These are phyloP conservation scores for Pleurotus tuber-regium DNA, from an alignment of 768 basidiomycete species.

Conservation along the genomic window DNA sequence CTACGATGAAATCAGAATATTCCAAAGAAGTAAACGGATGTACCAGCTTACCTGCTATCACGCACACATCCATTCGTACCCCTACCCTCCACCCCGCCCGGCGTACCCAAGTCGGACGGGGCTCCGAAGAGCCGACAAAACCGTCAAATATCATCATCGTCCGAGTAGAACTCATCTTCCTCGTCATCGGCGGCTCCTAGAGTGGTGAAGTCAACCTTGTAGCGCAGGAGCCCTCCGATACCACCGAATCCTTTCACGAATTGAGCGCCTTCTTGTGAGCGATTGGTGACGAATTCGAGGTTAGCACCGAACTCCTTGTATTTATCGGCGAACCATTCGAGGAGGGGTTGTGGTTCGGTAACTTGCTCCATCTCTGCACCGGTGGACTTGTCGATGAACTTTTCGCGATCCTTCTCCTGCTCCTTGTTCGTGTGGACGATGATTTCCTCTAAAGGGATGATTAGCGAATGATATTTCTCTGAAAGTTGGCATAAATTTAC, in stretches of 20 bases:
- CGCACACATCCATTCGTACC: constrained; percentile 69
- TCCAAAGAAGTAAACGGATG: neutral
- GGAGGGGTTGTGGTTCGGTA: constrained; percentile 76
- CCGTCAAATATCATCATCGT: constrained; percentile 82
- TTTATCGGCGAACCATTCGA: constrained; percentile 99
- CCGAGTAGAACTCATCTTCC: constrained; percentile 84
- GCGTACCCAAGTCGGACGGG: constrained; percentile 61
- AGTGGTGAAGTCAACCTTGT: constrained; percentile 96
- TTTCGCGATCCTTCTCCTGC: constrained; percentile 90
- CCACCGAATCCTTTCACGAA: constrained; percentile 99
- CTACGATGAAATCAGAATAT: too few species aligned
- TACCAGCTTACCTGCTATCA: constrained; percentile 27
- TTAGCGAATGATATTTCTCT: neutral
- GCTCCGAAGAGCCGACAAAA: constrained; percentile 85
- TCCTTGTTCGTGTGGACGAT: constrained; percentile 77
- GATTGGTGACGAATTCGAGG: constrained; percentile 94
- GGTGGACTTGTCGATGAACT: constrained; percentile 94
- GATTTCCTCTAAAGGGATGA: constrained; percentile 63
- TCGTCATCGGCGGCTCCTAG: constrained; percentile 74
- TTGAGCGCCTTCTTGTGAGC: constrained; percentile 95
- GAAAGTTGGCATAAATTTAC: constrained; percentile 37
- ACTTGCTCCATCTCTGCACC: constrained; percentile 93
- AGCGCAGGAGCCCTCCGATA: constrained; percentile 91
- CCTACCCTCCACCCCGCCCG: constrained; percentile 59
- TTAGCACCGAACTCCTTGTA: constrained; percentile 97